Base-by-base conservation (phyloP, 805 yeast genomes). In the Suhomyces vadensis region DNA sequence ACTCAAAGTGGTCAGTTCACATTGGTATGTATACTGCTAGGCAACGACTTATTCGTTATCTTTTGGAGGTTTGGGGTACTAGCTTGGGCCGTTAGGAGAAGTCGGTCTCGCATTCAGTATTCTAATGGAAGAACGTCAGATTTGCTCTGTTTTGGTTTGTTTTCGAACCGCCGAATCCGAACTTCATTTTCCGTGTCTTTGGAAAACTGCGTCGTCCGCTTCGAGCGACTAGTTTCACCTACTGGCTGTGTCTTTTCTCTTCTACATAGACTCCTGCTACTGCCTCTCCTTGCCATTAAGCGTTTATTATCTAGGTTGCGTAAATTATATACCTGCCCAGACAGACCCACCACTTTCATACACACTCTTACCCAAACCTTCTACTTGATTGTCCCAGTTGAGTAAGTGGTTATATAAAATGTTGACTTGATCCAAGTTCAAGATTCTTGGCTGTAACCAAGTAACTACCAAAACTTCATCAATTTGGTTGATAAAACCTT, bases 391-490 rank as follows among this genome's bases (percentile, higher is more conserved):
- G 54, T 86, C 84, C 99, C 99, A 94, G 41, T 73, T 75, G 21
- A 74, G 73, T 59, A 94, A 77, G 56, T 87, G 85, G 41, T 75
- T 74, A 52, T 82, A 81, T 86, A 94, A 88, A 35, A 75, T 75
- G 45, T 74, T 78, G 46, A 92, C 85, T 73, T 94, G 99, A 35
- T 79, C 79, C 50, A 73, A 74, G 58, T 88, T 88, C 77, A 94
- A 84, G 43, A 90, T 87, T 58, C 98, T 78, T 47, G 99, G 98
- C 73, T 94, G 98, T 49, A 92, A 84, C 99, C 99, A 94, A 21
- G 86, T 82, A 38, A 94, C 82, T 25, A 85, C 82, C 44, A 94
- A 86, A 10, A 84, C 71, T 63, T 84, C 80, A 39, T 80, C 79
- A 35, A 90, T 87, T 69, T 94, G 95, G 63, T 94, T 95, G 55